These are phyloP conservation scores for Pezicula neosporulosa DNA, from an alignment of 2,329 filamentous ascomycete genomes.

Conservation along the genomic window DNA sequence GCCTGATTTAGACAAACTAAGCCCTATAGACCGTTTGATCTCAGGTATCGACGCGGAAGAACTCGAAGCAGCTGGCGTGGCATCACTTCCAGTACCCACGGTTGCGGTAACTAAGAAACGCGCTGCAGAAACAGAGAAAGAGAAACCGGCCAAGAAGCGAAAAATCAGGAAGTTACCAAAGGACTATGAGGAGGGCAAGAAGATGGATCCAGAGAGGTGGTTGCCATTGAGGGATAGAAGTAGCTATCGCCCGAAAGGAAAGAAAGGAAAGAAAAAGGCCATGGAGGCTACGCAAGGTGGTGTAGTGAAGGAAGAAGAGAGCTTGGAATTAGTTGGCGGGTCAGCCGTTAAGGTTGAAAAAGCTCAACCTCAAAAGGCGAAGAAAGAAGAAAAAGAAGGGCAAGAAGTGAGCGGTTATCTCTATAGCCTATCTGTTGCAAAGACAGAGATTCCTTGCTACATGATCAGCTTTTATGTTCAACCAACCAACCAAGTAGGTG, in stretches of 20 bases:
- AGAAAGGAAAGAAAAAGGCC: slow-evolving; percentile 84
- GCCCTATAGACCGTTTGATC: slow-evolving; percentile 59
- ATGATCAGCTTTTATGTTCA: too few species aligned
- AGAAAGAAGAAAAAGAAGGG: slow-evolving; percentile 43
- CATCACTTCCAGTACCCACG: slow-evolving; percentile 39
- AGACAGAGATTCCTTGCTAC: too few species aligned
- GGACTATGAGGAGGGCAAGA: slow-evolving; percentile 72
- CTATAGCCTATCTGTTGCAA: too few species aligned
- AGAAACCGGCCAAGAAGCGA: slow-evolving; percentile 48
- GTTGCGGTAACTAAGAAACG: slow-evolving; percentile 45
- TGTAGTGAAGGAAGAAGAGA: slow-evolving; percentile 70
- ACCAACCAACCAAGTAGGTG: too few species aligned
- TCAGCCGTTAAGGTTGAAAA: slow-evolving; percentile 64
- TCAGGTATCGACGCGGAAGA: slow-evolving; percentile 55
- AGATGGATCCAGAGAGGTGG: slow-evolving; percentile 89
- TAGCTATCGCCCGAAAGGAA: slow-evolving; percentile 84
- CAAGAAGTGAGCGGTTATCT: slow-evolving; percentile 41
- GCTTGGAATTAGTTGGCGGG: slow-evolving; percentile 58
- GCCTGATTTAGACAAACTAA: slow-evolving; percentile 52
- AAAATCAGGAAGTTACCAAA: slow-evolving; percentile 65
- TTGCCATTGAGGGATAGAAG: slow-evolving; percentile 85
- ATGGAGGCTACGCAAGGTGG: slow-evolving; percentile 83
- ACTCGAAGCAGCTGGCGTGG: slow-evolving; percentile 66
- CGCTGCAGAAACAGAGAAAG: slow-evolving; percentile 37
- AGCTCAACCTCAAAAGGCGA: slow-evolving; percentile 37